phyloP scores from a whole-genome alignment of 2,329 filamentous ascomycete species.

The Neonectria hederae region DNA sequence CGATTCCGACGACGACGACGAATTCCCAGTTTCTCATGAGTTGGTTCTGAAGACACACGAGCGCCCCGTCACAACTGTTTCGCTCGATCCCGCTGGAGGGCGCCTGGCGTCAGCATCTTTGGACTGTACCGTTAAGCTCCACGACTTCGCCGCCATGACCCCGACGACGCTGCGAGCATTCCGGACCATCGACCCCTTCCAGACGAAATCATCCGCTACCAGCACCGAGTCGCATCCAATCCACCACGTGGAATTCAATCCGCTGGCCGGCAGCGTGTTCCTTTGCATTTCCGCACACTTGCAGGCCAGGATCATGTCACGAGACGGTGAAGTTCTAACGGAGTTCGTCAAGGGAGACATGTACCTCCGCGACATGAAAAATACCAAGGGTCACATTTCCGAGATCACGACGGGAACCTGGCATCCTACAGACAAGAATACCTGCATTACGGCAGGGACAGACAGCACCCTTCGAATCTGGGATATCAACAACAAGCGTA shows the following conservation, averaged over 20 bases:
- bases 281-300: constrained; percentile 89
- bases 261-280: constrained; percentile 79
- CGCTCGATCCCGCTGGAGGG: constrained; percentile 85
- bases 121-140: constrained; percentile 90
- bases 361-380: constrained; percentile 96
- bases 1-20: constrained; percentile 77
- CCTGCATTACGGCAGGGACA: constrained; percentile 90
- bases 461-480: constrained; percentile 97
- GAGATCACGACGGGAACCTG: constrained; percentile 90
- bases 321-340: constrained; percentile 85
- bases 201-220: constrained; percentile 72
- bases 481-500: constrained; percentile 91
- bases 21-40: constrained; percentile 93
- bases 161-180: constrained; percentile 94
- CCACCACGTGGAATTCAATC: constrained; percentile 87
- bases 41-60: constrained; percentile 93
- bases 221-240: constrained; percentile 87
- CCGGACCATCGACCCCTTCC: constrained; percentile 87
- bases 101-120: constrained; percentile 90
- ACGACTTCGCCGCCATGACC: constrained; percentile 96
- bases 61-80: constrained; percentile 82
- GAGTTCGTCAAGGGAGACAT: constrained; percentile 98
- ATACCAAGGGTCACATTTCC: constrained; percentile 95
- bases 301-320: constrained; percentile 87
- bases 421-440: constrained; percentile 86